Conservation (phyloP, 2,329 filamentous ascomycete genomes). For the Penicillium sp. region DNA sequence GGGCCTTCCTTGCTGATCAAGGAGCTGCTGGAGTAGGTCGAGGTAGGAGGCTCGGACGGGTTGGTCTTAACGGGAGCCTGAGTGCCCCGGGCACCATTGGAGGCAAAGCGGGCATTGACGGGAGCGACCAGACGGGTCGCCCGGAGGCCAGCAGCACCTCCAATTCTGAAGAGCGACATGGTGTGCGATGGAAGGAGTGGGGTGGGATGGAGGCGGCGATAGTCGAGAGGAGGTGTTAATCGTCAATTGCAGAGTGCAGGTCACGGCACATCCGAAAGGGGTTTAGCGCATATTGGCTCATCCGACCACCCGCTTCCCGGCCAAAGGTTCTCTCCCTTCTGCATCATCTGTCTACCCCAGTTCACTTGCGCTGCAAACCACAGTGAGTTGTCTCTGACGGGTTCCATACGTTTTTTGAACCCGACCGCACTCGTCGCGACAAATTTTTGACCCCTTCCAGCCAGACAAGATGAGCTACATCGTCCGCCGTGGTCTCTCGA, state of each 20-base stretch:
- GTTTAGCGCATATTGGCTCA: constrained; percentile 36
- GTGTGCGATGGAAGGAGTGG: constrained; percentile 27
- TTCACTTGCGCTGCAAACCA: constrained; percentile 33
- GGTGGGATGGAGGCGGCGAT: constrained; percentile 31
- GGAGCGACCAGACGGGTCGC: constrained; percentile 30
- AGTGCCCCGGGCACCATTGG: constrained; percentile 45
- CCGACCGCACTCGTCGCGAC: constrained; percentile 12
- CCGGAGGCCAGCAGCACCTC: constrained; percentile 36
- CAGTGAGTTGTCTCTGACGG: constrained; percentile 26
- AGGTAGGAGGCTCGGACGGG: constrained; percentile 45
- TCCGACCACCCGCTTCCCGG: constrained; percentile 39
- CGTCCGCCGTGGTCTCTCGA: constrained; percentile 86
- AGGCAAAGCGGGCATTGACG: constrained; percentile 38
- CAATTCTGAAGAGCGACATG: constrained; percentile 67
- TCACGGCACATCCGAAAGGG: constrained; percentile 33
- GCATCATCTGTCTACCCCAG: constrained; percentile 32
- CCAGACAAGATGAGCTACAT: constrained; percentile 83
- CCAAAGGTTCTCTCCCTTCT: constrained; percentile 35
- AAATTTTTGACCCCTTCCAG: constrained; percentile 28
- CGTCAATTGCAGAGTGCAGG: constrained; percentile 31
- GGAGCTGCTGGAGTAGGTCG: constrained; percentile 39
- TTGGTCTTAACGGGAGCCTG: constrained; percentile 54
- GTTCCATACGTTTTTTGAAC: neutral
- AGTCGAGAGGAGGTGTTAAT: constrained; percentile 25
- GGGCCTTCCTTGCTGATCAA: constrained; percentile 53